Conservation (phyloP, 495 filamentous ascomycete genomes). For the Penicillium goetzii region DNA sequence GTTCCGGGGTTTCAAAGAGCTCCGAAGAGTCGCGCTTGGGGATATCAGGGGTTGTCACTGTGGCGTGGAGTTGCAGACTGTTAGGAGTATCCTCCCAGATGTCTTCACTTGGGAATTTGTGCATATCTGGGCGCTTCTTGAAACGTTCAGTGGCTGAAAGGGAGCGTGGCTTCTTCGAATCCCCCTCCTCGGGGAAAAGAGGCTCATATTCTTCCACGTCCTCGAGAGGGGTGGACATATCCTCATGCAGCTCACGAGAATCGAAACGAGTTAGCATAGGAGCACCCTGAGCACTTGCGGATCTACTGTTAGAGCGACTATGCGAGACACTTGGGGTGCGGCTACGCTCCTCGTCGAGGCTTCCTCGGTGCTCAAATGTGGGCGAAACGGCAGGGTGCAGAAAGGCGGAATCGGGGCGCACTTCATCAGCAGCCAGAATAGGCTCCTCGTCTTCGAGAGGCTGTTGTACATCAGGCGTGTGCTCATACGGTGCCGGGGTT, state of each 20-base stretch:
- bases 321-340: constrained; percentile 57
- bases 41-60: constrained; percentile 78
- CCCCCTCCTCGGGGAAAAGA: constrained; percentile 79
- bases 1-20: constrained; percentile 60
- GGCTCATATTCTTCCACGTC: constrained; percentile 95
- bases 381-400: constrained; percentile 77
- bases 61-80: constrained; percentile 80
- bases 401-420: constrained; percentile 73
- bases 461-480: constrained; percentile 12
- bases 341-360: constrained; percentile 60
- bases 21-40: constrained; percentile 32
- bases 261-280: constrained; percentile 52
- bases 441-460: constrained; percentile 61
- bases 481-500: constrained; percentile 29
- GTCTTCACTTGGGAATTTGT: constrained; percentile 90
- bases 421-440: constrained; percentile 90
- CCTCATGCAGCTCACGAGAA: constrained; percentile 57
- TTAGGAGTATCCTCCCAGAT: constrained; percentile 97
- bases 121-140: constrained; percentile 64
- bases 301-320: constrained; percentile 75
- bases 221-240: constrained; percentile 72
- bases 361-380: constrained; percentile 60
- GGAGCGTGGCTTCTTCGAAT: constrained; percentile 61
- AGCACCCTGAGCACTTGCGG: constrained; percentile 62
- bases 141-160: constrained; percentile 61